These are phyloP conservation scores for Jaminaea rosea DNA, from an alignment of 1,284 basidiomycete genomes.

Conservation along the genomic window DNA sequence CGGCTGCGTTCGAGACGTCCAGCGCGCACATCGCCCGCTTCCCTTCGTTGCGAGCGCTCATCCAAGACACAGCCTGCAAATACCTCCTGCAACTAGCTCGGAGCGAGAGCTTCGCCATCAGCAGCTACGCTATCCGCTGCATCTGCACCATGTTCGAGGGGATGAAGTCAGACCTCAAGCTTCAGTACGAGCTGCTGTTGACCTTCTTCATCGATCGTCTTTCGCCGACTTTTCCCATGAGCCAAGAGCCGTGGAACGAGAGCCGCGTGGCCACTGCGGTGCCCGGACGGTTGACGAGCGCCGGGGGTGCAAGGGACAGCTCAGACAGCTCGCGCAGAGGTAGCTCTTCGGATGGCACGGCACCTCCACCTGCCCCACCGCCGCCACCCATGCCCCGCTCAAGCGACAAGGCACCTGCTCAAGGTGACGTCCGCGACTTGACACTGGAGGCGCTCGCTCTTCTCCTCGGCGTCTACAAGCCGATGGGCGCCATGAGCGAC, in stretches of 20 bases:
- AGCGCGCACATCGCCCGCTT: slow-evolving; percentile 61
- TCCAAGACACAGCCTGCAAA: slow-evolving; percentile 86
- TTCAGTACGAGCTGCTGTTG: slow-evolving; percentile 93
- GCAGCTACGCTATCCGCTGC: slow-evolving; percentile 71
- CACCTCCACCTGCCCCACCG: slow-evolving; percentile 54
- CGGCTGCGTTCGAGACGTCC: slow-evolving; percentile 77
- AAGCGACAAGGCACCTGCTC: slow-evolving; percentile 55
- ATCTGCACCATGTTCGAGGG: slow-evolving; percentile 82
- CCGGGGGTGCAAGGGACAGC: slow-evolving; percentile 51
- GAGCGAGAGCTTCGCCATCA: slow-evolving; percentile 71
- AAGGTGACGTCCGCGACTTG: slow-evolving; percentile 75
- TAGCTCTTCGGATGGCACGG: slow-evolving; percentile 17
- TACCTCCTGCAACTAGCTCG: slow-evolving; percentile 63
- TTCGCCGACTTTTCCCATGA: slow-evolving; percentile 46
- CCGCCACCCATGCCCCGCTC: slow-evolving; percentile 53
- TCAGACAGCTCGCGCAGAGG: slow-evolving; percentile 18
- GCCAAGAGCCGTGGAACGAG: slow-evolving; percentile 45
- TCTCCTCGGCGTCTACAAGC: slow-evolving; percentile 58
- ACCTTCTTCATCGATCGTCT: slow-evolving; percentile 87
- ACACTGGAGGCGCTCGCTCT: slow-evolving; percentile 79
- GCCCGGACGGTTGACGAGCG: slow-evolving; percentile 1
- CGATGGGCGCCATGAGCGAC: slow-evolving; percentile 43
- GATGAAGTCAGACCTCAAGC: slow-evolving; percentile 75
- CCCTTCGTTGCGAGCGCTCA: slow-evolving; percentile 62
- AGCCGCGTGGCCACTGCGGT: slow-evolving; percentile 40